Conservation (phyloP, 805 yeast genomes). For the Saturnispora hagleri region DNA sequence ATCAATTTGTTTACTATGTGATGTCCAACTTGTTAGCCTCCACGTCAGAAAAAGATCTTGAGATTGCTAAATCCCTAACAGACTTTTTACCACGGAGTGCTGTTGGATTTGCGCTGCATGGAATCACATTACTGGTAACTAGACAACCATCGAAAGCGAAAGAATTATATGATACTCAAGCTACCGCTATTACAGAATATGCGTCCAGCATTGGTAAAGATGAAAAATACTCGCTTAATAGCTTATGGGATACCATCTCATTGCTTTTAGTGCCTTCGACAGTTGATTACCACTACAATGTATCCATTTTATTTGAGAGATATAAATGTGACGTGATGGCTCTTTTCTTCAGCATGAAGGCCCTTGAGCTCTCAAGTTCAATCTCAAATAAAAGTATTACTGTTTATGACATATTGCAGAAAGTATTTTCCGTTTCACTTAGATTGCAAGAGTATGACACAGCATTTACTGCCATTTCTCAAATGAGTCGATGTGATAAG, state of each 20-base stretch:
- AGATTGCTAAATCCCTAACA: constrained; percentile 12
- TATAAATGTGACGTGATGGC: constrained; percentile 27
- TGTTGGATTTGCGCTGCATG: constrained; percentile 20
- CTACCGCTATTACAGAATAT: constrained; percentile 23
- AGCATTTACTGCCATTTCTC: constrained; percentile 22
- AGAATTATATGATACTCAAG: constrained; percentile 22
- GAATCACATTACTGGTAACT: constrained; percentile 19
- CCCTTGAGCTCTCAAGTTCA: constrained; percentile 15
- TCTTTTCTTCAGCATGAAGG: constrained; percentile 25
- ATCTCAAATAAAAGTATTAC: constrained; percentile 6
- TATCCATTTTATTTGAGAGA: constrained; percentile 30
- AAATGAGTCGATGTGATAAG: constrained; percentile 20
- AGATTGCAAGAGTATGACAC: constrained; percentile 25
- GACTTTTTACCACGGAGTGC: constrained; percentile 15
- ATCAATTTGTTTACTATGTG: constrained; percentile 16
- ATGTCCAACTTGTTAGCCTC: constrained; percentile 18
- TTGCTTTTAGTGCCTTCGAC: constrained; percentile 25
- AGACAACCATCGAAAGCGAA: constrained; percentile 22
- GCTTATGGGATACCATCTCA: constrained; percentile 9
- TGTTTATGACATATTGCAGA: constrained; percentile 17
- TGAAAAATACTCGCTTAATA: constrained; percentile 10
- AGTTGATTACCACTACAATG: constrained; percentile 30
- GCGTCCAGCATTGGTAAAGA: constrained; percentile 12
- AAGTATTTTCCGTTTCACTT: constrained; percentile 25
- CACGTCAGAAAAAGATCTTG: not conserved